Base-by-base conservation (phyloP, 2,329 filamentous ascomycete genomes). In the Pseudogymnoascus sp. region DNA sequence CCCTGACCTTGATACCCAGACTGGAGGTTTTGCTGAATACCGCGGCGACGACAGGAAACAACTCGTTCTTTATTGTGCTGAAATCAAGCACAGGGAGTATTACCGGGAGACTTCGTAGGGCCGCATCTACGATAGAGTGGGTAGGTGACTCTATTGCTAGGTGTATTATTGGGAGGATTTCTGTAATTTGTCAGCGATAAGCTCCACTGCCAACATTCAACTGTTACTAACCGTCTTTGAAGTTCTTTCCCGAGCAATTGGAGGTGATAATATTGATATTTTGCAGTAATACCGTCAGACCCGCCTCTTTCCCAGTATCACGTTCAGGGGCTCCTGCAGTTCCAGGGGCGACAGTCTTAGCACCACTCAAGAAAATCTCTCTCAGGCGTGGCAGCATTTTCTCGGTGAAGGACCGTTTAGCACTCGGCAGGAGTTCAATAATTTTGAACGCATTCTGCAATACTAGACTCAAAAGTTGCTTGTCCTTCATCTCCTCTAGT, bases 1-100 rank as follows among this genome's bases (percentile, higher is more conserved):
- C 93, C 31, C 92, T 86, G 36, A 97, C 89, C 75, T 99, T 99
- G 78, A 99, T 97, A 5, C 89, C 90, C 63, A 99, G 83, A 73
- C 92, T 97, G 73, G 86, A 96, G 0, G 95, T 99, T 73, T 90
- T 93, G 69, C 89, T 92, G 73, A 99, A 99, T 0, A 97, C 95
- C 7, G 83, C 79, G 1, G 93, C 91, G 67, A 99, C 90, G 1
- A 96, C 87, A 0, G 95, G 95, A 74, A 99, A 99, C 0, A 99
- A 82, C 67, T 97, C 93, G 70, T 96, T 95, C 76, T 97, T 99
- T 70, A 97, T 93, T 0, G 93, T 97, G 68, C 89, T 96, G 69
- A 97, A 97, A 75, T 99, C 95, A 6, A 99, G 85, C 2, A 95
- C 86, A 0, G 92, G 91, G 4, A 97, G 78, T n/a, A 97, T 84